phyloP scores from a whole-genome alignment of 169 alveolate genomes.

The Eimeria brunetti region DNA sequence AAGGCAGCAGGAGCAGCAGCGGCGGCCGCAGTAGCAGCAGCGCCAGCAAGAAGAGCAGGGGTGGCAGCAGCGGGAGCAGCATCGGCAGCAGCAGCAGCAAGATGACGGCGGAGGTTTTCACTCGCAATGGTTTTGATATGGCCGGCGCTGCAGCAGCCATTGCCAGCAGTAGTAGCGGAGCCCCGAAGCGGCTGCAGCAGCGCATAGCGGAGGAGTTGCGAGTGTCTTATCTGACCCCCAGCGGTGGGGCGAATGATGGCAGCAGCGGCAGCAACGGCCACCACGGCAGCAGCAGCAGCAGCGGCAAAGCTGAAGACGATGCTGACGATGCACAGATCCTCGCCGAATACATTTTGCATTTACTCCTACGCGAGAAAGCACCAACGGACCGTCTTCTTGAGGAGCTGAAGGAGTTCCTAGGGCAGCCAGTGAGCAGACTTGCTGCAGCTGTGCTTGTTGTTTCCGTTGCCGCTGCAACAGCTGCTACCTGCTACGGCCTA shows the following conservation, averaged over 20 bases:
- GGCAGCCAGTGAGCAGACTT: slow-evolving; percentile 69
- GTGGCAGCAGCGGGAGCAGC: background rate
- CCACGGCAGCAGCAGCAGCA: slow-evolving; percentile 56
- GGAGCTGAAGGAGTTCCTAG: slow-evolving; percentile 60
- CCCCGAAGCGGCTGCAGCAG: slow-evolving; percentile 71
- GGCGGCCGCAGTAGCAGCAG: slow-evolving; percentile 27
- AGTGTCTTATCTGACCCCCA: slow-evolving; percentile 62
- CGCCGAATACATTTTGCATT: slow-evolving; percentile 63
- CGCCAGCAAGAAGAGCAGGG: slow-evolving; percentile 40
- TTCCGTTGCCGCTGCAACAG: background rate
- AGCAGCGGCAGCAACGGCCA: slow-evolving; percentile 66
- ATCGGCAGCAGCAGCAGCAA: slow-evolving; percentile 27
- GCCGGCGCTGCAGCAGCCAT: slow-evolving; percentile 73
- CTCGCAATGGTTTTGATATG: slow-evolving; percentile 61
- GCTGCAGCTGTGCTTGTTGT: slow-evolving; percentile 23
- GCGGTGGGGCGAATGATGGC: slow-evolving; percentile 43
- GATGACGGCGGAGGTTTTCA: slow-evolving; percentile 65
- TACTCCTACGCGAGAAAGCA: slow-evolving; percentile 63
- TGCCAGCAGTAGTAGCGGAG: slow-evolving; percentile 65
- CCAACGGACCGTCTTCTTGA: slow-evolving; percentile 61
- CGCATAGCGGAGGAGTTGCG: slow-evolving; percentile 73
- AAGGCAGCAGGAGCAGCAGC: slow-evolving; percentile 61
- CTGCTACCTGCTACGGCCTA: background rate
- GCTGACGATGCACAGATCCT: slow-evolving; percentile 71
- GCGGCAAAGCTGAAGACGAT: slow-evolving; percentile 47